These are phyloP conservation scores for Scytalidium lignicola DNA, from an alignment of 2,329 filamentous ascomycete species.

Conservation along the genomic window DNA sequence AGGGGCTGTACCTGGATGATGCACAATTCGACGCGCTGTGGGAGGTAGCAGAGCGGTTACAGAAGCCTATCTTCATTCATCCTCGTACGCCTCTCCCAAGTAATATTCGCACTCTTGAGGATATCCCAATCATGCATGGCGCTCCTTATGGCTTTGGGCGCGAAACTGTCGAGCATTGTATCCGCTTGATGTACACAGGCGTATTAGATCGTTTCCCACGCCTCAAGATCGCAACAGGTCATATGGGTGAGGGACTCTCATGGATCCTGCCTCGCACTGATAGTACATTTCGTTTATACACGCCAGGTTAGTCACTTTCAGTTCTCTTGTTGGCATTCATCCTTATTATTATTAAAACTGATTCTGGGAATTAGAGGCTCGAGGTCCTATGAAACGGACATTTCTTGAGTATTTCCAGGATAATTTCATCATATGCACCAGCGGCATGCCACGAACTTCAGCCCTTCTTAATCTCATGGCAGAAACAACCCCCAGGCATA, in stretches of 20 bases:
- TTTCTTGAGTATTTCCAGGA: slow-evolving; percentile 24
- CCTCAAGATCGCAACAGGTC: slow-evolving; percentile 46
- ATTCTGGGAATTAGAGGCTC: slow-evolving; percentile 16
- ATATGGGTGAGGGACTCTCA: slow-evolving; percentile 46
- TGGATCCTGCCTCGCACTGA: slow-evolving; percentile 41
- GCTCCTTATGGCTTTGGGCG: slow-evolving; percentile 11
- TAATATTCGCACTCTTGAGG: neutral
- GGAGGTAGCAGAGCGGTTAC: slow-evolving; percentile 27
- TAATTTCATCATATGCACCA: slow-evolving; percentile 51
- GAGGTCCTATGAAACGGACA: slow-evolving; percentile 21
- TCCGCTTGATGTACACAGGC: slow-evolving; percentile 43
- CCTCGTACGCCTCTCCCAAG: neutral
- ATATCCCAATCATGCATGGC: neutral
- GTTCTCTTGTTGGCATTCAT: neutral
- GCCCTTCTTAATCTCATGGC: slow-evolving; percentile 42
- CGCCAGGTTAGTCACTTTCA: neutral
- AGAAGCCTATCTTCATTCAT: slow-evolving; percentile 29
- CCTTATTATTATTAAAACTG: too few relatives aligned
- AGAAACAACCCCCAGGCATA: slow-evolving; percentile 40
- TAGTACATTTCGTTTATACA: slow-evolving; percentile 1
- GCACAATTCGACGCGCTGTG: slow-evolving; percentile 1
- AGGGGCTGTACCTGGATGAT: slow-evolving; percentile 4
- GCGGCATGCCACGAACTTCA: slow-evolving; percentile 30
- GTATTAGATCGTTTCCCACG: slow-evolving; percentile 47
- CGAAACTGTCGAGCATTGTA: slow-evolving; percentile 39